Evolutionary conservation across 345 rosid genomes (phyloP).

Genomic region (Eucalyptus cloeziana): DNA sequence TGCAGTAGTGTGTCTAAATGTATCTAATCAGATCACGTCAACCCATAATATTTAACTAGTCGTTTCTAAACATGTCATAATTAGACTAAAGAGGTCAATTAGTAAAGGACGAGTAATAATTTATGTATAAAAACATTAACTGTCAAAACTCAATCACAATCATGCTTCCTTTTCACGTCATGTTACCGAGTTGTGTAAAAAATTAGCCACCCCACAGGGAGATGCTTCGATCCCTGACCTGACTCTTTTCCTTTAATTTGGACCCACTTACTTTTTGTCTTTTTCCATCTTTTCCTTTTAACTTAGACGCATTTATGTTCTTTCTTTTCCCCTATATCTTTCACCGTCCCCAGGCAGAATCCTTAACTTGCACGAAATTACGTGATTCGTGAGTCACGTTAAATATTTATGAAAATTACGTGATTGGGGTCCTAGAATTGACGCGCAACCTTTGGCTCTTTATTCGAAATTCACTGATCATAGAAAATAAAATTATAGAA

Average conservation of each 20-base stretch:
- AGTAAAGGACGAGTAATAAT: neutral
- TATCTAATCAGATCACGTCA: too few species aligned
- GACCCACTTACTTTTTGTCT: fast-evolving
- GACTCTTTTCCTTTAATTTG: too few species aligned
- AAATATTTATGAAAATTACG: too few species aligned
- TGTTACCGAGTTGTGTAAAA: neutral
- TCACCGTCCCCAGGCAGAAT: neutral
- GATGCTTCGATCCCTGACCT: too few species aligned
- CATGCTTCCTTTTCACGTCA: neutral
- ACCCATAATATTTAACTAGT: too few species aligned
- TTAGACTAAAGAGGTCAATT: neutral
- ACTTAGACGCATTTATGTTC: too few species aligned
- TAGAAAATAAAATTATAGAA: neutral
- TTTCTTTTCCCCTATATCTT: neutral
- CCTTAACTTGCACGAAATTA: neutral
- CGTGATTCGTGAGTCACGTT: neutral
- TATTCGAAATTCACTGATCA: too few species aligned
- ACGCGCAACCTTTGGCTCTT: neutral
- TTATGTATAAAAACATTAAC: too few species aligned
- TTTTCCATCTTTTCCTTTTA: fast-evolving
- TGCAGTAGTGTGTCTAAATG: too few species aligned
- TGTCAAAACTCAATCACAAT: neutral
- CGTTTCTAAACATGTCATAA: neutral
- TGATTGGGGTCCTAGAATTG: neutral
- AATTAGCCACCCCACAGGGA: too few species aligned